A percentile compares a stretch with the other conserved stretches of the same genome.
phyloP scores from a whole-genome alignment of 2,329 filamentous ascomycete genomes.

The Aureobasidium musti region DNA sequence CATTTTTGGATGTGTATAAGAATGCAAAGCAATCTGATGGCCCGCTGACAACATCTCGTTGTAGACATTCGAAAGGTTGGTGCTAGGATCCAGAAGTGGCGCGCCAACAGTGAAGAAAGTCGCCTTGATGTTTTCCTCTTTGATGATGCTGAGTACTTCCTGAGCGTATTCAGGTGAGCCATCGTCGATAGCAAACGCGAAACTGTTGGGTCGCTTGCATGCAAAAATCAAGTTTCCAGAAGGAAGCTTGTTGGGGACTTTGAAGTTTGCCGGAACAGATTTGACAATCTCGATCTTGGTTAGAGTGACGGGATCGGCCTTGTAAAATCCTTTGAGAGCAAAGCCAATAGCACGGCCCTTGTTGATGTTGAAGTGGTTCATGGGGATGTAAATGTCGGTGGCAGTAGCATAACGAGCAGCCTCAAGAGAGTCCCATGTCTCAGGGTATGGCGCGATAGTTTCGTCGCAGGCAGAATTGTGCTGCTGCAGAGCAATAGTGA shows the following conservation, averaged over 20 bases:
- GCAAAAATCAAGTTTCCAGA: neutral
- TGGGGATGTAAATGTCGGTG: neutral
- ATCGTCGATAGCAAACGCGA: neutral
- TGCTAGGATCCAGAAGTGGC: neutral
- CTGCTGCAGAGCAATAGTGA: neutral
- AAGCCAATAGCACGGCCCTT: neutral
- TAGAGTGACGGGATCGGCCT: neutral
- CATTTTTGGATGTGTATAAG: neutral
- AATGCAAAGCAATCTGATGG: neutral
- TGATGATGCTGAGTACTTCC: neutral
- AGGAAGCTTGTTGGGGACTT: neutral
- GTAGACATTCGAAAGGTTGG: neutral
- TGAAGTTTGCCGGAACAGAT: neutral
- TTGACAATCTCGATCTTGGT: neutral
- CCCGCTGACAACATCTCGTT: neutral
- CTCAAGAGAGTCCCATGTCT: neutral
- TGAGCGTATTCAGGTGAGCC: neutral
- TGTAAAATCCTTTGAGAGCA: slow-evolving; percentile 2
- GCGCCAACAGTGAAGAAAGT: neutral
- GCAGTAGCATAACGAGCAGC: slow-evolving; percentile 8
- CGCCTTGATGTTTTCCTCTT: neutral
- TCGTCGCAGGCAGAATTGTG: neutral
- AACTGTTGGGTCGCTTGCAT: neutral
- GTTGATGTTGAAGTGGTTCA: slow-evolving; percentile 5
- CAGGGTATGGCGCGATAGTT: neutral